phyloP scores from a whole-genome alignment of 1,284 basidiomycete genomes.

The Ganoderma boninense region DNA sequence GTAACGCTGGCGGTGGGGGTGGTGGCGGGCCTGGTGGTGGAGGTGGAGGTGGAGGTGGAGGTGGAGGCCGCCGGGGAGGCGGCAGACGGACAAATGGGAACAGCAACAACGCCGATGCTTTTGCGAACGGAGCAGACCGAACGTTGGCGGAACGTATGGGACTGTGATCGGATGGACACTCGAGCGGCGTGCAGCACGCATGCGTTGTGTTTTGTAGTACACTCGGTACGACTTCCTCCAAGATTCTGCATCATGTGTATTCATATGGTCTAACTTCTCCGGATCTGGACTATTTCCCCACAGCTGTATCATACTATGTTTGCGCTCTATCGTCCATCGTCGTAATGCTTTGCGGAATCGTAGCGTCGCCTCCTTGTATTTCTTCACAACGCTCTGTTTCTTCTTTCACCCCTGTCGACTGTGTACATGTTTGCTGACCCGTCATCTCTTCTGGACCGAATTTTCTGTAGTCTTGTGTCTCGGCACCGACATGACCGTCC shows the following conservation, averaged over 20 bases:
- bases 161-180: constrained; percentile 50
- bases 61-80: constrained; percentile 45
- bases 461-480: constrained; percentile 10
- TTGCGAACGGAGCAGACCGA: constrained; percentile 60
- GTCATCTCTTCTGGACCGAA: constrained; percentile 7
- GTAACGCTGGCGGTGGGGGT: constrained; percentile 41
- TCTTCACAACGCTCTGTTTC: constrained; percentile 22
- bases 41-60: constrained; percentile 36
- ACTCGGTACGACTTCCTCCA: constrained; percentile 52
- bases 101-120: constrained; percentile 40
- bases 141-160: constrained; percentile 84
- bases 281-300: constrained; percentile 32
- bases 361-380: constrained; percentile 37
- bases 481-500: not conserved
- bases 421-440: constrained; percentile 28
- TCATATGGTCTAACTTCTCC: constrained; percentile 41
- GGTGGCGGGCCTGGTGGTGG: constrained; percentile 39
- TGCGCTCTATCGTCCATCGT: constrained; percentile 39
- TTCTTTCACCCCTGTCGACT: constrained; percentile 12
- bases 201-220: constrained; percentile 45
- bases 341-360: constrained; percentile 42
- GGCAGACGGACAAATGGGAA: constrained; percentile 35
- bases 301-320: constrained; percentile 46
- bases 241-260: constrained; percentile 32
- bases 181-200: constrained; percentile 31